Percentiles rank a stretch among this genome's conserved stretches.
Evolutionary conservation across 1,284 basidiomycete species (phyloP).

Genomic region (Neonothopanus nambi): DNA sequence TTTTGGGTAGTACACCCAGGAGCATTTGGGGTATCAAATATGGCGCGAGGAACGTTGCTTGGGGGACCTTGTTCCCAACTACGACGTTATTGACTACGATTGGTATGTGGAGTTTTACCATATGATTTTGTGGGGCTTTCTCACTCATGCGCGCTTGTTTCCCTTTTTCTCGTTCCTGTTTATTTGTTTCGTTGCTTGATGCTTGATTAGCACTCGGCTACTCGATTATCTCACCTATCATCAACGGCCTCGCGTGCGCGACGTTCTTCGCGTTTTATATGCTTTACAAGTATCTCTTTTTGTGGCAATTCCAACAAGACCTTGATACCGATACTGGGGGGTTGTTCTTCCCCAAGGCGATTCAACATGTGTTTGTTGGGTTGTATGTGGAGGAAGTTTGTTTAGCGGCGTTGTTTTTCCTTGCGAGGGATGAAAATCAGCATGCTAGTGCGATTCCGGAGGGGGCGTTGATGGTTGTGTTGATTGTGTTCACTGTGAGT

Average conservation of each 20-base stretch:
- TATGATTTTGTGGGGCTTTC: background rate
- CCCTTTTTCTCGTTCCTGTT: background rate
- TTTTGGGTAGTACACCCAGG: conserved; percentile 91
- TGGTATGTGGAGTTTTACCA: conserved; percentile 45
- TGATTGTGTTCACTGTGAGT: conserved; percentile 79
- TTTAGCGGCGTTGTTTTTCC: conserved; percentile 86
- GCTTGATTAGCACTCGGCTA: conserved; percentile 77
- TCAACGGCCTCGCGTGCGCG: conserved; percentile 85
- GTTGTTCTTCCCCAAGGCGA: conserved; percentile 93
- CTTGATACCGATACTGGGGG: conserved; percentile 85
- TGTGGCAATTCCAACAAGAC: conserved; percentile 80
- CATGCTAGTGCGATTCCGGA: conserved; percentile 66
- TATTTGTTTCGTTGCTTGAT: conserved; percentile 1
- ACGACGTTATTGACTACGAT: conserved; percentile 80
- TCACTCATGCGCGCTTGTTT: no score
- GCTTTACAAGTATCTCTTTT: conserved; percentile 88
- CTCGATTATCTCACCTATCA: conserved; percentile 90
- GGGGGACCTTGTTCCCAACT: conserved; percentile 86
- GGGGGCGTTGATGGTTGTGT: conserved; percentile 80
- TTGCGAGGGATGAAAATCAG: conserved; percentile 56
- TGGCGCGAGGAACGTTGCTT: conserved; percentile 62
- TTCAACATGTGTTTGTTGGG: conserved; percentile 93
- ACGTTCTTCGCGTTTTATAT: conserved; percentile 87
- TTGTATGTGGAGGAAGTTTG: conserved; percentile 86
- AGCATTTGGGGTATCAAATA: conserved; percentile 81